phyloP scores from a whole-genome alignment of 306 rosid species.

The Glycine latifolia region DNA sequence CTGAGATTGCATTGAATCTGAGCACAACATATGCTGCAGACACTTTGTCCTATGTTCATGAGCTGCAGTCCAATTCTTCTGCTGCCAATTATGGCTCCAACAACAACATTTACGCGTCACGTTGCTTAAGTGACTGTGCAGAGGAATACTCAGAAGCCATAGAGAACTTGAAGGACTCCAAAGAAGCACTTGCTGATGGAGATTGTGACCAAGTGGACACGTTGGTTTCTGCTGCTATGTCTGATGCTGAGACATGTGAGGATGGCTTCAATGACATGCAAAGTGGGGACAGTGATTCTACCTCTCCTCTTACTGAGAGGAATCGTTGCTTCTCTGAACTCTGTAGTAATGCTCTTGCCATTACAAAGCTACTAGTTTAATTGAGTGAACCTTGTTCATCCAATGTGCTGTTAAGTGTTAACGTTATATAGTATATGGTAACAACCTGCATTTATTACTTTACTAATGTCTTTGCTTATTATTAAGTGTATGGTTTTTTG shows the following conservation, averaged over 20 bases:
- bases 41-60: conserved; percentile 30
- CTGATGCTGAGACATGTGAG: conserved; percentile 55
- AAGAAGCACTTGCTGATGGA: conserved; percentile 38
- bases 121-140: conserved; percentile 42
- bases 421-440: not conserved
- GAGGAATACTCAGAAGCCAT: conserved; percentile 50
- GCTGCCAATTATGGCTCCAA: not conserved
- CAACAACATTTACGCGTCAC: not conserved
- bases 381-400: conserved; percentile 30
- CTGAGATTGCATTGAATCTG: conserved; percentile 46
- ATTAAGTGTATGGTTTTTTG: not conserved
- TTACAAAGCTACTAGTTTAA: conserved; percentile 33
- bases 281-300: not conserved
- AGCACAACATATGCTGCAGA: conserved; percentile 36
- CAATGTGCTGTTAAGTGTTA: conserved; percentile 9
- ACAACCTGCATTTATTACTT: not conserved
- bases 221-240: conserved; percentile 50
- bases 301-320: conserved; percentile 30
- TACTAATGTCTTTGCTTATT: not conserved
- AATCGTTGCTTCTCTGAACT: conserved; percentile 45
- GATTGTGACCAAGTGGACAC: conserved; percentile 35
- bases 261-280: conserved; percentile 48
- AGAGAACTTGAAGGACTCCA: conserved; percentile 39
- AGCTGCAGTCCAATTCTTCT: conserved; percentile 42
- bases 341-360: conserved; percentile 53